phyloP scores from a whole-genome alignment of 306 rosid species.

The Fragaria nilgerrensis region DNA sequence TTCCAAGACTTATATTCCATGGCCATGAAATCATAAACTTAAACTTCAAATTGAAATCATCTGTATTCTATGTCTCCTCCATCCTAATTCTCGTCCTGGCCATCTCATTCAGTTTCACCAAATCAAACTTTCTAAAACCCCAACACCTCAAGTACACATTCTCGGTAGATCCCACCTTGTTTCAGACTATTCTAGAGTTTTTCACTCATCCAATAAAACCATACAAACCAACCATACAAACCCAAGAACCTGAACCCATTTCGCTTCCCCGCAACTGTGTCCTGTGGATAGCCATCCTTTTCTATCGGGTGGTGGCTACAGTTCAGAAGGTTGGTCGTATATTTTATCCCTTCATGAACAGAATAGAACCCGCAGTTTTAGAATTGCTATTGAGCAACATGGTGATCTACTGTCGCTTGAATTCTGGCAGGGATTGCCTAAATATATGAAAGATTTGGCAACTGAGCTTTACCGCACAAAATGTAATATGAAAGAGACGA shows the following conservation, averaged over 20 bases:
- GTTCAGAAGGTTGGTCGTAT: slow-evolving; percentile 87
- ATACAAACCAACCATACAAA: no score
- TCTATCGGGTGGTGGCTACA: slow-evolving; percentile 88
- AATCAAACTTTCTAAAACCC: slow-evolving; percentile 38
- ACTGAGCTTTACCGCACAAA: slow-evolving; percentile 45
- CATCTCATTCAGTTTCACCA: slow-evolving; percentile 44
- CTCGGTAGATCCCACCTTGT: slow-evolving; percentile 25
- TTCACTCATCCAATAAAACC: slow-evolving; percentile 30
- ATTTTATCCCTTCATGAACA: slow-evolving; percentile 53
- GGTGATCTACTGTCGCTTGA: slow-evolving; percentile 62
- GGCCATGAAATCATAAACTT: background rate
- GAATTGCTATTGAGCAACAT: slow-evolving; percentile 63
- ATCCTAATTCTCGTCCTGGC: slow-evolving; percentile 52
- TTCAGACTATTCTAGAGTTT: slow-evolving; percentile 28
- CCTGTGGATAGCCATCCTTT: slow-evolving; percentile 89
- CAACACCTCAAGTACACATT: slow-evolving; percentile 37
- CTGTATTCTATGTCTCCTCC: slow-evolving; percentile 33
- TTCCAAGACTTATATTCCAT: no score
- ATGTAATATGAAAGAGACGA: slow-evolving; percentile 59
- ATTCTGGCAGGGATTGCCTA: slow-evolving; percentile 76
- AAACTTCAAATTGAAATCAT: slow-evolving; percentile 30
- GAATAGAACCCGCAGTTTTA: slow-evolving; percentile 40
- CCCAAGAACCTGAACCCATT: slow-evolving; percentile 12
- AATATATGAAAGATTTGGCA: slow-evolving; percentile 42
- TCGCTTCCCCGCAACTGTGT: slow-evolving; percentile 43